A percentile compares a stretch with the other conserved stretches of the same genome.
Conservation (phyloP, 192 early-diverging fungal species). For the Spinellus fusiger region DNA sequence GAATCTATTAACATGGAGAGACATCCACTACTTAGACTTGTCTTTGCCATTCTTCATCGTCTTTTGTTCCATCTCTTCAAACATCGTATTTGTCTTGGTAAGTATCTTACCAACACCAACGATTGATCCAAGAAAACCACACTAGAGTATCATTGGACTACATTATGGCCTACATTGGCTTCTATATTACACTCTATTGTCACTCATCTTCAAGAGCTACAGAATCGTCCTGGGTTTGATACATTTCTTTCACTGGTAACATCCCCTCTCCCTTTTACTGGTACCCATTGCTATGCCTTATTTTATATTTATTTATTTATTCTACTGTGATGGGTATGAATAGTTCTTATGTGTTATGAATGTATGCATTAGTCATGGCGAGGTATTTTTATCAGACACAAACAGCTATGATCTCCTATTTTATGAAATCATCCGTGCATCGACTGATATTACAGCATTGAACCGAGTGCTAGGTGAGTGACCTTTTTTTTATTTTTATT, state of each 20-base stretch:
- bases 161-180: constrained; percentile 47
- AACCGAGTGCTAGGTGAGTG: not conserved
- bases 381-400: constrained; percentile 43
- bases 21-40: constrained; percentile 1
- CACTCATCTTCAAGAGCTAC: constrained; percentile 31
- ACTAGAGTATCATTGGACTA: constrained; percentile 49
- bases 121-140: not conserved
- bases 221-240: constrained; percentile 20
- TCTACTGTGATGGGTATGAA: too few species aligned
- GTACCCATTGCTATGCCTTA: not conserved
- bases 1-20: not conserved
- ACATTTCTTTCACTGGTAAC: constrained; percentile 38
- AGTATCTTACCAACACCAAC: not conserved
- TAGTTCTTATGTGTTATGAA: constrained; percentile 43
- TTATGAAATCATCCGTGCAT: constrained; percentile 48
- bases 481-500: not conserved
- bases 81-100: constrained; percentile 26
- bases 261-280: not conserved
- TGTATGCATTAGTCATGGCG: constrained; percentile 41
- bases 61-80: constrained; percentile 18
- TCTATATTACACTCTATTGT: constrained; percentile 39
- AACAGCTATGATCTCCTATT: constrained; percentile 44
- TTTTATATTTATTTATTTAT: constrained; percentile 2
- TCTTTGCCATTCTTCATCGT: constrained; percentile 29
- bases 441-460: constrained; percentile 14